Evolutionary conservation across 805 yeast species (phyloP), one percentile per base, ranked within the genome.

Genomic region (Candida endomychidarum): DNA sequence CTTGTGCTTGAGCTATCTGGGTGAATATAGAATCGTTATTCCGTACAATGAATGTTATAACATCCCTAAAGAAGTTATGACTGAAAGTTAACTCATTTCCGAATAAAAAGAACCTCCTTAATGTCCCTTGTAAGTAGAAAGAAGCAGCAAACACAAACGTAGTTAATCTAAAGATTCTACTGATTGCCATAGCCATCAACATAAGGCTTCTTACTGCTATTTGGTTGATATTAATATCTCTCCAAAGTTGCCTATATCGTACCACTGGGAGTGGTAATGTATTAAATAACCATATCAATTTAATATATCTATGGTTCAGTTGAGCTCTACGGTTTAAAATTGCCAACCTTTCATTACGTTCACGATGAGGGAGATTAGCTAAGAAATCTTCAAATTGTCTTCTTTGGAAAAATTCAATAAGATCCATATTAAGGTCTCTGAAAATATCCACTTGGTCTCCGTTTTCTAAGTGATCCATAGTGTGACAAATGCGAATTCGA

Each of bases 31-130:
- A 6, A 16, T 14, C 17, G 16, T 47, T 34, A 28, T 44, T 27
- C 16, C 46, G 22, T 8, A 59, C 35, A 3, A 57, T 29, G 42
- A 46, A 65, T 5, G 69, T 60, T 38, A 54, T 26, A n/a, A 56
- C 44, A 39, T 65, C 70, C 18, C 42, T 29, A 22, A 60, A 42
- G 31, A 56, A 57, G 32, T 54, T 58, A 14, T 49, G 47, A n/a
- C 65, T 54, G 37, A 53, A 63, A 2, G 69, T 60, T 12, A 56
- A 49, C 29, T 56, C 45, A 39, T 60, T 57, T 18, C 63, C 58
- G 32, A 52, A 57, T 24, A 51, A 42, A 29, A 57, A 49, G 15
- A 63, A 43, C 16, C 48, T 29, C 34, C 41, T 41, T 20, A 54
- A 27, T 8, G 56, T 34, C n/a, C 49, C 40, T 19, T 52, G 56